Conservation (phyloP, 164 flowering plant genomes). For the Vitis rupestris region DNA sequence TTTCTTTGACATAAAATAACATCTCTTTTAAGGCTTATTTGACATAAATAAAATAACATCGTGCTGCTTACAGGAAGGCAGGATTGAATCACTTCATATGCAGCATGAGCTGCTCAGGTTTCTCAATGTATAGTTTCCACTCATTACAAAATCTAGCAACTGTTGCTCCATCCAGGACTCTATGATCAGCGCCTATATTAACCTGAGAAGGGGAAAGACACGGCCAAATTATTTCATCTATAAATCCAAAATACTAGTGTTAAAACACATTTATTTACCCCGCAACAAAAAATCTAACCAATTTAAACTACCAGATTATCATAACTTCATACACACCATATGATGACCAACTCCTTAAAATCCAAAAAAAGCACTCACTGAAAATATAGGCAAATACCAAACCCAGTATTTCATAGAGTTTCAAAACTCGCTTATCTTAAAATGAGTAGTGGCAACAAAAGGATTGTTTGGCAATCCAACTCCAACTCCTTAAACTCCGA, state of each 20-base stretch:
- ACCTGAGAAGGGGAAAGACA: conserved; percentile 45
- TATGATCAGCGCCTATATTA: conserved; percentile 91
- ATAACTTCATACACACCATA: background rate
- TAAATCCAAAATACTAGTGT: background rate
- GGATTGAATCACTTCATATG: conserved; percentile 50
- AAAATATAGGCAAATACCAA: background rate
- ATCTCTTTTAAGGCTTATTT: no score
- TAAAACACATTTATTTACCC: no score
- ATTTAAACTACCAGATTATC: background rate
- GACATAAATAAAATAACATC: no score
- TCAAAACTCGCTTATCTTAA: no score
- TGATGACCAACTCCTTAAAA: background rate
- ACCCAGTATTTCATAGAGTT: background rate
- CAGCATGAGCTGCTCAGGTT: conserved; percentile 79
- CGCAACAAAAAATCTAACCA: background rate
- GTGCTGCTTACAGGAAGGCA: no score
- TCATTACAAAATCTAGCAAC: conserved; percentile 90
- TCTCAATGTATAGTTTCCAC: conserved; percentile 82
- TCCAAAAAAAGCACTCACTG: no score
- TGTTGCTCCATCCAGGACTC: conserved; percentile 93
- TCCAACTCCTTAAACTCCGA: no score
- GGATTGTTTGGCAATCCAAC: no score
- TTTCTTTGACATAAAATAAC: no score
- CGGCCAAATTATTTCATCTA: background rate
- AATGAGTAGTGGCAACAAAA: no score